A percentile compares a stretch with the other conserved stretches of the same genome.
These are phyloP conservation scores for Cryptococcus sp. DNA, from an alignment of 1,284 basidiomycete genomes.

Conservation along the genomic window DNA sequence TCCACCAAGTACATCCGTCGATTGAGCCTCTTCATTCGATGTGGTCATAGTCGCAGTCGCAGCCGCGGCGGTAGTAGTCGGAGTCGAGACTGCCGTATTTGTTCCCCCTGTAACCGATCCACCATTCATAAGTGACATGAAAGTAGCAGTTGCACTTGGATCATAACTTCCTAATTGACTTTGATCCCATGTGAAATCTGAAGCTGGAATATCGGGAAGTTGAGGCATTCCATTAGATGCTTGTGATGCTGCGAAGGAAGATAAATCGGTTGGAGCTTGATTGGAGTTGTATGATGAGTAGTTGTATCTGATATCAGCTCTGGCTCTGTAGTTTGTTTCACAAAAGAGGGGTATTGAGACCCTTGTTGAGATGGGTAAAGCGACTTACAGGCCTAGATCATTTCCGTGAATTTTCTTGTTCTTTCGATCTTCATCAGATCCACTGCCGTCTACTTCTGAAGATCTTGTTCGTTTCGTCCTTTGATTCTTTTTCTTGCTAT, in stretches of 20 bases:
- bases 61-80: too few species aligned
- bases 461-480: constrained; percentile 3
- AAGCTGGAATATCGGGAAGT: neutral
- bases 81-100: too few species aligned
- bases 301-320: neutral
- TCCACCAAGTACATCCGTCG: neutral
- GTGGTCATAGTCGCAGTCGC: too few species aligned
- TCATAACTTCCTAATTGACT: neutral
- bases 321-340: too few species aligned
- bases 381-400: constrained; percentile 2
- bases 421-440: neutral
- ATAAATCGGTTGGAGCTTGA: constrained; percentile 1
- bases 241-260: neutral
- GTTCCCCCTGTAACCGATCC: neutral
- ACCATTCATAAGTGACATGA: neutral
- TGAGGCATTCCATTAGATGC: neutral
- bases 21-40: neutral
- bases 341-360: neutral
- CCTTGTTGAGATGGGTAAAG: neutral
- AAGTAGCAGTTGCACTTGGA: neutral
- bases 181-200: neutral
- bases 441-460: constrained; percentile 1
- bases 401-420: neutral
- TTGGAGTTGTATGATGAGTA: neutral
- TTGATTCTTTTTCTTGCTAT: constrained; percentile 6